These are phyloP conservation scores for Yamadazyma olivae DNA, from an alignment of 805 yeast genomes.

Conservation along the genomic window DNA sequence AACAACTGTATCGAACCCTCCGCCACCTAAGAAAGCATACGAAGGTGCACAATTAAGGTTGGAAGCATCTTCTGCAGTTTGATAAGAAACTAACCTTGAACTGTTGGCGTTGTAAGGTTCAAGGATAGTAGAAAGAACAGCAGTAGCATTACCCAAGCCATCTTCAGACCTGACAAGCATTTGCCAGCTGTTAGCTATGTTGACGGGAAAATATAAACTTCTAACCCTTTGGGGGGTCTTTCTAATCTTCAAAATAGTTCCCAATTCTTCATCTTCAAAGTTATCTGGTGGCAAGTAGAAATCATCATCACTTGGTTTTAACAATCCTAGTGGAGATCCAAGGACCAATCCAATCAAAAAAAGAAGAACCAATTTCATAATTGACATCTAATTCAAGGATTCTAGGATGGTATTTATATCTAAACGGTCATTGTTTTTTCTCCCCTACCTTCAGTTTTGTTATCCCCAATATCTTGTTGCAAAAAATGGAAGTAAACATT, in stretches of 20 bases:
- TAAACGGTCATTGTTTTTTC: too few relatives aligned
- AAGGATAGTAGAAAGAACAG: slow-evolving; percentile 23
- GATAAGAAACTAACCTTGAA: slow-evolving; percentile 23
- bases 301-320: too few relatives aligned
- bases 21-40: slow-evolving; percentile 17
- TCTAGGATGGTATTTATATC: too few relatives aligned
- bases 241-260: slow-evolving; percentile 23
- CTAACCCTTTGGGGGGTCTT: slow-evolving; percentile 17
- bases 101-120: slow-evolving; percentile 28
- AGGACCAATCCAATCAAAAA: too few relatives aligned
- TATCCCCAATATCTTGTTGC: too few relatives aligned
- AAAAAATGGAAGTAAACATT: too few relatives aligned
- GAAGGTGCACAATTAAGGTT: slow-evolving; percentile 25
- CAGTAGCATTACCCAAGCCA: slow-evolving; percentile 22
- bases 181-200: slow-evolving; percentile 22
- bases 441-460: too few relatives aligned
- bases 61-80: slow-evolving; percentile 27
- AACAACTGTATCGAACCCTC: slow-evolving; percentile 9
- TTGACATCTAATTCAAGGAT: too few relatives aligned
- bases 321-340: too few relatives aligned
- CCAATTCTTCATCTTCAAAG: slow-evolving; percentile 16
- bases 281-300: slow-evolving; percentile 24
- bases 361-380: too few relatives aligned
- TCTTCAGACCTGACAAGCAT: slow-evolving; percentile 20
- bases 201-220: slow-evolving; percentile 15